These are phyloP conservation scores for Monilinia vaccinii-corymbosi DNA, from an alignment of 2,329 filamentous ascomycete species.

Conservation along the genomic window DNA sequence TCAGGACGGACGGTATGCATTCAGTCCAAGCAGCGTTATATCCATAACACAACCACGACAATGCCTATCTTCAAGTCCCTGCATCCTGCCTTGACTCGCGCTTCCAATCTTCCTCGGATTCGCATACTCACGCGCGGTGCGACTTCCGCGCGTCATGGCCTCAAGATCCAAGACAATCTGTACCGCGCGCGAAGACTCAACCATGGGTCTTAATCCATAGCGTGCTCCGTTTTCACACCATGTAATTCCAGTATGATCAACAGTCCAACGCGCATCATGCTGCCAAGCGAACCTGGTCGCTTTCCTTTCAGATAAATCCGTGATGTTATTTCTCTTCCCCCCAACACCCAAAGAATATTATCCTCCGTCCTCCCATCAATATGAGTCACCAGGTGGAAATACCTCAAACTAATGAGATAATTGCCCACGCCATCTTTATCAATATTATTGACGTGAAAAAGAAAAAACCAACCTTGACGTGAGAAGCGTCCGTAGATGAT, in stretches of 20 bases:
- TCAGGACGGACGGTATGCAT: neutral
- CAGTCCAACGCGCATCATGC: constrained; percentile 36
- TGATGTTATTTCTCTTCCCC: constrained; percentile 37
- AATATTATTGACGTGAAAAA: constrained; percentile 28
- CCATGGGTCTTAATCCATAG: constrained; percentile 1
- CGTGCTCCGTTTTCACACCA: constrained; percentile 15
- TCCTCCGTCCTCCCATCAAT: constrained; percentile 34
- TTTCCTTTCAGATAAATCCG: constrained; percentile 21
- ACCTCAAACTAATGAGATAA: constrained; percentile 38
- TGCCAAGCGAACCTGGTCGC: constrained; percentile 40
- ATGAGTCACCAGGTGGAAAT: constrained; percentile 35
- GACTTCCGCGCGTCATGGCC: constrained; percentile 14
- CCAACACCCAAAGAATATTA: constrained; percentile 38
- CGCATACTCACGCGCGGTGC: constrained; percentile 3
- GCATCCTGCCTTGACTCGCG: constrained; percentile 16
- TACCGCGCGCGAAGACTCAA: constrained; percentile 11
- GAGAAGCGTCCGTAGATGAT: constrained; percentile 20
- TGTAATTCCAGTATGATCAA: constrained; percentile 11
- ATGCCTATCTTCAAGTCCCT: constrained; percentile 8
- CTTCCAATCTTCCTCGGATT: constrained; percentile 16
- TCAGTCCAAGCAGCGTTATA: constrained; percentile 2
- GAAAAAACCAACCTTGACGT: constrained; percentile 12
- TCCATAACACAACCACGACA: neutral
- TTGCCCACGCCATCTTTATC: constrained; percentile 34
- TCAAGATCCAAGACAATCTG: constrained; percentile 10